These are phyloP conservation scores for Aspergillus sergii DNA, from an alignment of 2,329 filamentous ascomycete species.

Conservation along the genomic window DNA sequence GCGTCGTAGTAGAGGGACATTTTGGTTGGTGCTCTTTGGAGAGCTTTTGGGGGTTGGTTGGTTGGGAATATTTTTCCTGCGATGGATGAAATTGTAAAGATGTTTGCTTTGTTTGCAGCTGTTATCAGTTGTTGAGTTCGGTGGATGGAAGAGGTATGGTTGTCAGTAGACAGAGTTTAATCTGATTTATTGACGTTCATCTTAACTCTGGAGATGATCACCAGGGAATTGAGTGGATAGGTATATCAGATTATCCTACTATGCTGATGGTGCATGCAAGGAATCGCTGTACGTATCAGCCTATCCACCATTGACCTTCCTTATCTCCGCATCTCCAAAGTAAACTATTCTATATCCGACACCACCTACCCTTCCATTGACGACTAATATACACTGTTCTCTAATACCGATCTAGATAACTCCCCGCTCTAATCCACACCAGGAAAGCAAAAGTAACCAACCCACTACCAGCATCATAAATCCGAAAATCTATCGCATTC, in stretches of 20 bases:
- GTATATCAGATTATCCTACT: neutral
- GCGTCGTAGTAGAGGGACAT: conserved; percentile 98
- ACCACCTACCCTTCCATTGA: too few species aligned
- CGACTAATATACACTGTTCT: too few species aligned
- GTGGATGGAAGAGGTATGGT: too few species aligned
- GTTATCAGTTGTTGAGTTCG: neutral
- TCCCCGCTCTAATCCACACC: too few species aligned
- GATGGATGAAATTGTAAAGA: neutral
- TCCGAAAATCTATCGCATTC: too few species aligned
- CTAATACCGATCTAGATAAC: too few species aligned
- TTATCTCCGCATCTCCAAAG: conserved; percentile 13
- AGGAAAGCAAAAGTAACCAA: too few species aligned
- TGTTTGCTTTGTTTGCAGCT: conserved; percentile 31
- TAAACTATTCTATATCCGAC: too few species aligned
- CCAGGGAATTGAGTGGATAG: neutral
- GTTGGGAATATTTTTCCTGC: conserved; percentile 7
- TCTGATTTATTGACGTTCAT: neutral
- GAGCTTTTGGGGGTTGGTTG: neutral
- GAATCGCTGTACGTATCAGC: too few species aligned
- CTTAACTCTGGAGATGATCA: neutral
- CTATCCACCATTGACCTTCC: neutral
- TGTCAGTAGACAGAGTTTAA: too few species aligned
- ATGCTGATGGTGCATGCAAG: neutral
- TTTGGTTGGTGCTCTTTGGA: too few species aligned
- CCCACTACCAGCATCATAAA: too few species aligned